Conservation (phyloP, 352 stramenopile genomes). For the Pythium plurisporium region DNA sequence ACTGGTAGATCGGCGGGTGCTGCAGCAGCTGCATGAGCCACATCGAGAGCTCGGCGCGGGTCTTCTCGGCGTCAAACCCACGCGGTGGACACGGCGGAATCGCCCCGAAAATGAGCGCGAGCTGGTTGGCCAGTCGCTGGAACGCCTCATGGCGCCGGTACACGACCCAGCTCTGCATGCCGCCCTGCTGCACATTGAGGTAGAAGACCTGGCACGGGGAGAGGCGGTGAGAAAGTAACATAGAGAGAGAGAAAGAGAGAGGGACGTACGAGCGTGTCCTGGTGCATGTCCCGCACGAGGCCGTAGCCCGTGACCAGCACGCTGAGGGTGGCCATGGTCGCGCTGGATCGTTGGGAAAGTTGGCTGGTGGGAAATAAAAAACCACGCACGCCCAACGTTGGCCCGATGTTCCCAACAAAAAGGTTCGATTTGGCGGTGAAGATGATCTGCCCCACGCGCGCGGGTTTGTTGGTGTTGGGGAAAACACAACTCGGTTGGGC, state of each 20-base stretch:
- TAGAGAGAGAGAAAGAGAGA: background rate
- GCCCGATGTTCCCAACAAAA: background rate
- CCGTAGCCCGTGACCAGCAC: conserved; percentile 74
- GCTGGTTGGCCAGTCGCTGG: conserved; percentile 60
- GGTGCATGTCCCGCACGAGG: conserved; percentile 45
- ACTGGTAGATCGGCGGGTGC: conserved; percentile 77
- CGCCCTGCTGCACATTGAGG: conserved; percentile 69
- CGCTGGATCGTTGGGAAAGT: background rate
- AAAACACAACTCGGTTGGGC: too few species aligned
- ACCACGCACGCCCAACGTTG: conserved; percentile 1
- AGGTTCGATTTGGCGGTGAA: conserved; percentile 8
- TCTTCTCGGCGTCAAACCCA: conserved; percentile 69
- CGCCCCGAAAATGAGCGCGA: conserved; percentile 62
- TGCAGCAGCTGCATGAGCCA: conserved; percentile 81
- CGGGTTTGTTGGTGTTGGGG: conserved; percentile 11
- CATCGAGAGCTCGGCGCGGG: conserved; percentile 65
- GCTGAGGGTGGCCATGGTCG: conserved; percentile 58
- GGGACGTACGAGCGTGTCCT: conserved; percentile 47
- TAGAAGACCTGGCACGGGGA: conserved; percentile 50
- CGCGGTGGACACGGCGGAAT: conserved; percentile 53
- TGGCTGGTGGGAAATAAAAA: conserved; percentile 6
- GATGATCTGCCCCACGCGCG: background rate
- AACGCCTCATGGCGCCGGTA: conserved; percentile 76
- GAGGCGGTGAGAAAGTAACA: background rate
- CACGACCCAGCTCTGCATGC: conserved; percentile 60